Base-by-base conservation (phyloP, 78 protist species). In the Dictyostelium firmibasis region DNA sequence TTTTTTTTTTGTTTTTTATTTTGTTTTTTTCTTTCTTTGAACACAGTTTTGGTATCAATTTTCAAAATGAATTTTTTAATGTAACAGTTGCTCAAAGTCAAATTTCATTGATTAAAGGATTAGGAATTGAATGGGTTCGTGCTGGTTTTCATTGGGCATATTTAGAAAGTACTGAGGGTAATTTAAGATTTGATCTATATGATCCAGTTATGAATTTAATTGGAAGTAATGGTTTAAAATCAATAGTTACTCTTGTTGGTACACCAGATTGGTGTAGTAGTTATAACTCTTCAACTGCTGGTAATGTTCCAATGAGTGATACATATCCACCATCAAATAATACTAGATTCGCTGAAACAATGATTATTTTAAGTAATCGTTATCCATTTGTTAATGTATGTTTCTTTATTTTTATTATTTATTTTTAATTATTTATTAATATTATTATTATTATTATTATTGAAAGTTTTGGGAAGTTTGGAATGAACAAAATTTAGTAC, bases 401-500 rank as follows among this genome's bases (percentile, higher is more conserved):
- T 47, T 7, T 47, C 11, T 47, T 47, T 47, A 1, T 47, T 8
- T 47, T 47, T 47, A 9, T 41, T 41, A 41, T 41, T 47, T 47
- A 1, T 47, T 47, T 60, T 60, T 60, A 38, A 38, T 20, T 20
- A 62, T n/a, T n/a, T n/a, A n/a, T n/a, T n/a, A n/a, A n/a, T n/a
- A n/a, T n/a, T n/a, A n/a, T n/a, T n/a, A n/a, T n/a, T n/a, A n/a
- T n/a, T n/a, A n/a, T n/a, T n/a, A n/a, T n/a, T n/a, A n/a, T n/a
- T n/a, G n/a, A n/a, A 79, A 41, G 41, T 57, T 43, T 53, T 81
- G 86, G 86, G 86, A 81, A 64, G 35, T 81, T 16, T 81, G 86
- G 86, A 81, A 81, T 33, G 86, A 81, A 57, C 27, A 29, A 38
- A 81, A 81, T 33, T 25, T 81, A 10, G 6, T 31, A 27, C 86